Percentiles rank a stretch among this genome's conserved stretches.
These are phyloP conservation scores for Hypoxylon sp. DNA, from an alignment of 2,329 filamentous ascomycete genomes.

Conservation along the genomic window DNA sequence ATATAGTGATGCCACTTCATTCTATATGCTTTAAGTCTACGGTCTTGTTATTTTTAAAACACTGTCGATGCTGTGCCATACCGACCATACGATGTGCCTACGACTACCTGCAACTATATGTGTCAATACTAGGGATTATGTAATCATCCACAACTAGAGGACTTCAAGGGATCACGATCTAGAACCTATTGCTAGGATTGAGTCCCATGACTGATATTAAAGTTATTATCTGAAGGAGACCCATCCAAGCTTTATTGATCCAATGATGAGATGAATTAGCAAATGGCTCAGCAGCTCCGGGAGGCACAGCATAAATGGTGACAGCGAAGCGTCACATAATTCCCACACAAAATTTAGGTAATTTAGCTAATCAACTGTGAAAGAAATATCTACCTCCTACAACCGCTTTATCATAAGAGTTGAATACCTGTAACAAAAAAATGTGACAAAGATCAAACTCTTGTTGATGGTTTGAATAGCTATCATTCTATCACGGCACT, in stretches of 20 bases:
- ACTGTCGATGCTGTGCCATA: slow-evolving; percentile 3
- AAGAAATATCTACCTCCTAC: neutral
- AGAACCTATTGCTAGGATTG: slow-evolving; percentile 6
- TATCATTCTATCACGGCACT: too few species aligned
- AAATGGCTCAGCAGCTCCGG: neutral
- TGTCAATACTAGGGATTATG: neutral
- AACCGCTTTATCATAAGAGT: neutral
- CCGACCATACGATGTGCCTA: neutral
- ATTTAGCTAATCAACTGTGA: neutral
- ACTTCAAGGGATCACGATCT: neutral
- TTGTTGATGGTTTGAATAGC: neutral
- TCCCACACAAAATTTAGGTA: neutral
- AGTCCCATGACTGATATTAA: neutral
- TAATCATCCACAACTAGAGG: neutral
- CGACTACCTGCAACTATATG: too few species aligned
- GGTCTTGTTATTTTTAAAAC: neutral
- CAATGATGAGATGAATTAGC: neutral
- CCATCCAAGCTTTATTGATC: neutral
- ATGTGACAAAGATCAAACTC: neutral
- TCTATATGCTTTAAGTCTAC: neutral
- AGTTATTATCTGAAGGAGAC: neutral
- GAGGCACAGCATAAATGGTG: slow-evolving; percentile 1
- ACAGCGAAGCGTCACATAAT: slow-evolving; percentile 1
- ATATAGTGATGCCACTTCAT: slow-evolving; percentile 7
- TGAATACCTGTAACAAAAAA: neutral